phyloP scores from a whole-genome alignment of 2,329 filamentous ascomycete species.

The Colletotrichum phormii region DNA sequence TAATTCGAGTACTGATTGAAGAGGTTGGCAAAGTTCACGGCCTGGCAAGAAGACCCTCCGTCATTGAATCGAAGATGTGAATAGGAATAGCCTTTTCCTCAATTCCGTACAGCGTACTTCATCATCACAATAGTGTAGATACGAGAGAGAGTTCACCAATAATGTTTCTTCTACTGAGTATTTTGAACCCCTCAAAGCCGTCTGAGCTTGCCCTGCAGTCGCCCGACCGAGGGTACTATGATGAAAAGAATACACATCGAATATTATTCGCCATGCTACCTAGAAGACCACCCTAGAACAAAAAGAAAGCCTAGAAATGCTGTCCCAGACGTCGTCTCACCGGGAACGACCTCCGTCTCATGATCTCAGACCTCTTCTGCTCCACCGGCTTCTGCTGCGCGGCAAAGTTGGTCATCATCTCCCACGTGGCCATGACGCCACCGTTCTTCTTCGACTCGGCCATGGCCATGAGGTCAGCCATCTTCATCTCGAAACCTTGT shows the following conservation, averaged over 20 bases:
- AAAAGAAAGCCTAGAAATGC: conserved; percentile 22
- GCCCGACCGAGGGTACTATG: conserved; percentile 24
- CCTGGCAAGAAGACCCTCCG: too few species aligned
- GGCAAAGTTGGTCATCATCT: conserved; percentile 24
- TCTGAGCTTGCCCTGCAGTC: conserved; percentile 15
- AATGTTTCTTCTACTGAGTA: conserved; percentile 19
- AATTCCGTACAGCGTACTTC: too few species aligned
- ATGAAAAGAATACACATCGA: conserved; percentile 28
- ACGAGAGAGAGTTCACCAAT: neutral
- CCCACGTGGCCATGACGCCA: conserved; percentile 27
- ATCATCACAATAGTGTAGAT: neutral
- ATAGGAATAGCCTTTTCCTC: too few species aligned
- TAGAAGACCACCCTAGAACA: neutral
- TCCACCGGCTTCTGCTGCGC: conserved; percentile 21
- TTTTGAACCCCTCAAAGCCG: neutral
- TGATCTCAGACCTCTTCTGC: conserved; percentile 17
- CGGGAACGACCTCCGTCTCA: conserved; percentile 11
- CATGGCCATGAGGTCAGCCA: conserved; percentile 31
- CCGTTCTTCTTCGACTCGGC: conserved; percentile 22
- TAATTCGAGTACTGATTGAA: neutral
- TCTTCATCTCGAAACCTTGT: conserved; percentile 29
- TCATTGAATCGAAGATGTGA: too few species aligned
- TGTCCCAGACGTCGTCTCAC: conserved; percentile 23
- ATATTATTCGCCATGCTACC: conserved; percentile 33
- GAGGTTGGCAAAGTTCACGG: too few species aligned